Evolutionary conservation across 1,284 basidiomycete species (phyloP).

Genomic region (Malassezia vespertilionis): DNA sequence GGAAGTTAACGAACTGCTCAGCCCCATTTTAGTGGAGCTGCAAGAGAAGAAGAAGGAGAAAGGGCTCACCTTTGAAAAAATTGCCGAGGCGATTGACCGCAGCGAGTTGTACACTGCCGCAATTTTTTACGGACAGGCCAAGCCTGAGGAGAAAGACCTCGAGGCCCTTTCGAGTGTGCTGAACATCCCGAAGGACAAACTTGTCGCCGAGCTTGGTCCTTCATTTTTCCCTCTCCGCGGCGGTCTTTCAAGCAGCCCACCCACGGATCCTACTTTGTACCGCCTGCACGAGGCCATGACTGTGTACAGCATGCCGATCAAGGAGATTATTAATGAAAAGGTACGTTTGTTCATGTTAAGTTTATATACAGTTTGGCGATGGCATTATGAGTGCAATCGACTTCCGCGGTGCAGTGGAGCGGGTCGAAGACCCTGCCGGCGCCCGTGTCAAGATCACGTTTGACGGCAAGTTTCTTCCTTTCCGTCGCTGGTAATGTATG

Average conservation of each 20-base stretch:
- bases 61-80: constrained; percentile 28
- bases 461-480: constrained; percentile 37
- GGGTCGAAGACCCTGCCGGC: constrained; percentile 28
- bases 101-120: constrained; percentile 37
- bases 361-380: constrained; percentile 23
- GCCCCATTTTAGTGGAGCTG: constrained; percentile 10
- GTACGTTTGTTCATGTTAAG: constrained; percentile 18
- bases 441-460: constrained; percentile 41
- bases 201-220: constrained; percentile 25
- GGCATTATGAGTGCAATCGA: constrained; percentile 42
- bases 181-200: constrained; percentile 18
- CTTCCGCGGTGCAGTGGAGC: constrained; percentile 37
- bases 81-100: constrained; percentile 26
- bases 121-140: constrained; percentile 42
- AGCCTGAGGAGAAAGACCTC: constrained; percentile 27
- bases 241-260: constrained; percentile 31
- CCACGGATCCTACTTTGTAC: constrained; percentile 28
- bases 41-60: constrained; percentile 27
- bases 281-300: constrained; percentile 27
- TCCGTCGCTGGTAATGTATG: constrained; percentile 24
- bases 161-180: constrained; percentile 22
- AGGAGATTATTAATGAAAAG: constrained; percentile 43
- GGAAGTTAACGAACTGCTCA: too few relatives aligned
- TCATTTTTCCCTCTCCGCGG: constrained; percentile 28
- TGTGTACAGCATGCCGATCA: constrained; percentile 39